Evolutionary conservation across 495 filamentous ascomycete genomes (phyloP), one percentile per base, ranked within the genome.

Genomic region (Penicillium salamii): DNA sequence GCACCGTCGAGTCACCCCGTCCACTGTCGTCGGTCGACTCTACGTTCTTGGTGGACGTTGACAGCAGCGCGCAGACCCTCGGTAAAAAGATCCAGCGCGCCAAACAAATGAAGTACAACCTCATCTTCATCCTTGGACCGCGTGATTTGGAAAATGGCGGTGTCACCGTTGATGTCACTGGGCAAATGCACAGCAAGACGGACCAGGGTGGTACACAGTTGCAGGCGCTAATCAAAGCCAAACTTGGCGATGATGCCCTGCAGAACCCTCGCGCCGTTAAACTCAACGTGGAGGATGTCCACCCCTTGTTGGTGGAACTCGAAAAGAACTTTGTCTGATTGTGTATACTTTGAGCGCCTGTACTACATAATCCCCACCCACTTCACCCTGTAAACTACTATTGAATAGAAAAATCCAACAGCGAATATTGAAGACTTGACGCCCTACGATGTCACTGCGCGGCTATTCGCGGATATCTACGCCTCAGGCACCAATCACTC

Each of bases 81-180:
- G 61, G 68, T 2, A 82, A 82, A 65, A 96, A 95, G 69, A 73
- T 90, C 39, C 71, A 75, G 9, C 78, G 84, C 47, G 91, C 91
- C 6, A 90, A 83, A 54, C 69, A 67, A 42, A 87, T 85, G 69
- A 80, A 83, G 24, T 95, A 91, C 55, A 85, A 85, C 41, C 60
- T 89, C 39, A 82, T 95, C 42, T 78, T 88, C 36, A 82, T 91
- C 18, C 71, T 93, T 8, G 91, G 91, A 1, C 67, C 81, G 13
- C 77, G 72, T 42, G 79, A 80, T 48, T 17, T 78, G 5, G 66
- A 65, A 4, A 68, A 68, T n/a, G 57, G 60, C 13, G 68, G 67
- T 15, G 63, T 81, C 29, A 71, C 70, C 15, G 43, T 79, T 6
- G 72, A 78, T 46, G 47, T 79, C 32, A 72, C 69, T 13, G 71